Evolutionary conservation across 495 filamentous ascomycete genomes (phyloP).

Genomic region (Trichocladium antarcticum): DNA sequence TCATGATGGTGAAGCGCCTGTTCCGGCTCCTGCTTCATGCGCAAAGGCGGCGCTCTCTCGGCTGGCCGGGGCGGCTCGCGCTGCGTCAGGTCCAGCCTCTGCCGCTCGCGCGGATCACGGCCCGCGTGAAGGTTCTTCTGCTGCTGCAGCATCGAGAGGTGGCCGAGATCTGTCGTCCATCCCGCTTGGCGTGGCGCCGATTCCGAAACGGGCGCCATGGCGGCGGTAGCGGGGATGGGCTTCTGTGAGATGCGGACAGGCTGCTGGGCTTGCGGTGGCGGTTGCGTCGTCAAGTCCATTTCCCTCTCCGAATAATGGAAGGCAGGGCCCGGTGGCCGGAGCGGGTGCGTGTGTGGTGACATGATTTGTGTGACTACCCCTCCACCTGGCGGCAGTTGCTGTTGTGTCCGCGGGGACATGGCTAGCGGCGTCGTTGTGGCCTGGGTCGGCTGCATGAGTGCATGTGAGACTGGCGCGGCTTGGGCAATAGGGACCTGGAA

Average conservation of each 20-base stretch:
- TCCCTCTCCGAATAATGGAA: conserved; percentile 26
- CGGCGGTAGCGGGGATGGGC: conserved; percentile 9
- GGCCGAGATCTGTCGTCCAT: conserved; percentile 16
- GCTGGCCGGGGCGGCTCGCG: conserved; percentile 24
- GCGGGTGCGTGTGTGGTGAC: conserved; percentile 29
- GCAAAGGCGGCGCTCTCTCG: conserved; percentile 22
- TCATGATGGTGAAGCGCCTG: conserved; percentile 21
- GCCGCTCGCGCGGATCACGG: conserved; percentile 22
- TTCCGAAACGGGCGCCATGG: conserved; percentile 20
- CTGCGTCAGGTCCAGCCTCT: conserved; percentile 17
- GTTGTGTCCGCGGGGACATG: conserved; percentile 7
- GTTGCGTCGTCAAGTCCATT: conserved; percentile 12
- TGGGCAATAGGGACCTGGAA: conserved; percentile 37
- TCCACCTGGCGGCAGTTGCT: not conserved
- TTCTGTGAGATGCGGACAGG: conserved; percentile 22
- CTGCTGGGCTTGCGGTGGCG: conserved; percentile 12
- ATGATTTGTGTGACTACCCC: conserved; percentile 26
- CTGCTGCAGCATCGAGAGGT: conserved; percentile 17
- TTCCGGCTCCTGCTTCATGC: conserved; percentile 39
- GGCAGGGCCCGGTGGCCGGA: conserved; percentile 27
- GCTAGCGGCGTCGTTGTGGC: conserved; percentile 11
- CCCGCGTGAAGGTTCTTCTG: conserved; percentile 13
- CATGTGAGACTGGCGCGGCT: conserved; percentile 19
- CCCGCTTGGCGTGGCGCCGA: conserved; percentile 13
- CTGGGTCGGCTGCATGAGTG: conserved; percentile 15